These are phyloP conservation scores for Acacia melanoxylon DNA, from an alignment of 306 rosid species.

Conservation along the genomic window DNA sequence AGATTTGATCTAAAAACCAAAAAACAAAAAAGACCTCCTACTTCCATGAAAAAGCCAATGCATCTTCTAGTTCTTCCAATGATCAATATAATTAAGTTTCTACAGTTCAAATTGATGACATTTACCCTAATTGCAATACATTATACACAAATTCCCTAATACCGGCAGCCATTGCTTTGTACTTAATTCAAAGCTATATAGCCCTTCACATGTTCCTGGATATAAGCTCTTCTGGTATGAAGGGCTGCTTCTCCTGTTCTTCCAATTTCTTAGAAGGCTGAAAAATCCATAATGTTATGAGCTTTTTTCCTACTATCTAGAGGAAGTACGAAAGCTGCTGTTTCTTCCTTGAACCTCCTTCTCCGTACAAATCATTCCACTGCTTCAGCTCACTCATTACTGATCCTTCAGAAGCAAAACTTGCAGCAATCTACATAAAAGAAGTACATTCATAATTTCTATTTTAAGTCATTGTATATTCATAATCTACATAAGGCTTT, in stretches of 20 bases:
- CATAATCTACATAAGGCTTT: neutral
- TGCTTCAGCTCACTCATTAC: conserved; percentile 71
- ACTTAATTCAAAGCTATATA: conserved; percentile 15
- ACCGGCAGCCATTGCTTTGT: conserved; percentile 17
- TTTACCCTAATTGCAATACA: neutral
- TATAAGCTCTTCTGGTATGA: conserved; percentile 26
- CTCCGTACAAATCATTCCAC: conserved; percentile 80
- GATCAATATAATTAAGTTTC: conserved; percentile 33
- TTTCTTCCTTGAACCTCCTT: conserved; percentile 85
- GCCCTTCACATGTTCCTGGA: neutral
- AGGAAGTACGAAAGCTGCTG: conserved; percentile 75
- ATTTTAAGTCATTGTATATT: neutral
- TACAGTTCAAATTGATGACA: neutral
- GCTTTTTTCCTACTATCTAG: conserved; percentile 32
- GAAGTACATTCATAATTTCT: neutral
- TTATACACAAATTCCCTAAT: conserved; percentile 18
- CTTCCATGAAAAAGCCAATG: conserved; percentile 33
- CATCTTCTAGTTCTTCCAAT: conserved; percentile 42
- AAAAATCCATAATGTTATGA: conserved; percentile 3
- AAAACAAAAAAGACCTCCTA: conserved; percentile 27
- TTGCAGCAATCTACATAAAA: conserved; percentile 62
- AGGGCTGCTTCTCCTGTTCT: conserved; percentile 25
- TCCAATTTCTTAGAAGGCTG: conserved; percentile 13
- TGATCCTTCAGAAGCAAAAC: conserved; percentile 75
- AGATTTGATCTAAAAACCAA: neutral